Evolutionary conservation across 495 filamentous ascomycete species (phyloP), one percentile per base, ranked within the genome.

Genomic region (Penicillium ochrochloron): DNA sequence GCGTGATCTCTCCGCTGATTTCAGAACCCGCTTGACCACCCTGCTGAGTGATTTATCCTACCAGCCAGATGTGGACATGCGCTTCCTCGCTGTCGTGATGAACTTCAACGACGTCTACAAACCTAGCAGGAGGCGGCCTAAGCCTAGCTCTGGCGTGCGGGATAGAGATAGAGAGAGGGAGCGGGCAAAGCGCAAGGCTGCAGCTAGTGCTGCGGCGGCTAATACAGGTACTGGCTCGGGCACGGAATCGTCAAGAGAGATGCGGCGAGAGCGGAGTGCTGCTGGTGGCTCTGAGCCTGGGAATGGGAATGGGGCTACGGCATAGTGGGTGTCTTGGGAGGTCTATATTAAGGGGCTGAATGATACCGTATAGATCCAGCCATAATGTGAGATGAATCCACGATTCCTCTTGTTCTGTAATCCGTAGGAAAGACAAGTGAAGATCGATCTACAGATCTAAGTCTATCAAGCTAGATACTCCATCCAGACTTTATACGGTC

Each of bases 71-170:
- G 88, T 91, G 62, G 95, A 98, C 68, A 93, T 99, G 90, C 85
- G 94, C 46, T 96, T 97, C 79, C 80, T 99, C 63, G 96, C 90
- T 11, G 92, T 97, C 53, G 91, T 94, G 23, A 96, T 99, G 92
- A 99, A 97, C 73, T 99, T 99, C 73, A 99, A 99, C 75, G 94
- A 97, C 75, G 92, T 97, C 9, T 97, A 97, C 77, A 83, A 90
- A 75, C 90, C 91, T 4, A 84, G 86, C 50, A 83, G 86, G 62
- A 81, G 86, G 75, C 84, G 88, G 74, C 74, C 80, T 46, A 66
- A 72, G 14, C 42, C 67, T 50, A 68, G 64, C 12, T 60, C 55
- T 1, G 76, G 62, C 55, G 61, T 72, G 37, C 64, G 79, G 42
- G 78, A 82, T 44, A 70, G 70, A 60, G 75, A 74, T 41, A 65